Evolutionary conservation across 495 filamentous ascomycete species (phyloP), one percentile per base, ranked within the genome.

Genomic region (Jackrogersella multiformis): DNA sequence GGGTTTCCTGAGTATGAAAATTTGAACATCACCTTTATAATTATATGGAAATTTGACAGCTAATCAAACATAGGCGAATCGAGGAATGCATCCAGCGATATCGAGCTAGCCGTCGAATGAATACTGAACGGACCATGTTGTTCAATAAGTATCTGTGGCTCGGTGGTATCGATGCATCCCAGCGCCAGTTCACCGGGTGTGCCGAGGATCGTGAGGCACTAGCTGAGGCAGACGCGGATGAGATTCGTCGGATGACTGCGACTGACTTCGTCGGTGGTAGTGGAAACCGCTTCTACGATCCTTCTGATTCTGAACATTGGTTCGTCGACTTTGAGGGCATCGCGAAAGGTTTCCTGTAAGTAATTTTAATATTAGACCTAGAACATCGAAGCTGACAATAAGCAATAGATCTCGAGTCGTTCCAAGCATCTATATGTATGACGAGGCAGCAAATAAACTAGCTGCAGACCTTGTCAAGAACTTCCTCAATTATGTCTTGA

Each of bases 81-180:
- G 89, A 98, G 73, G 88, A 87, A 61, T 95, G 91, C 36, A 89
- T 98, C 30, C 89, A 92, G 60, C 90, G 92, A 7, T 99, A 88
- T 80, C 82, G 88, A 61, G 80, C 83, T 39, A 89, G 86, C 36
- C 91, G 93, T 21, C 92, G 90, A 56, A 82, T 97, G 55, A 85
- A 92, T 56, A 73, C 78, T 9, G 74, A 82, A 2, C 85, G 87
- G 53, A 77, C 83, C 20, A 79, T 82, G 26, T 72, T 95, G 21
- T 96, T 99, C 79, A 81, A 85, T 58, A 89, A 89, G 56, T 97
- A 94, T 68, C 82, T 98, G 21, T 76, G 84, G 21, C 90, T 92
- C 30, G 95, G 95, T n/a, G 96, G 96, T 7, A 84, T 98, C 34
- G 87, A 89, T 26, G 68, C 84, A 13, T 84, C 82, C 0, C 84